Percentiles rank a stretch among this genome's conserved stretches.
phyloP scores from a whole-genome alignment of 129 eudicot genomes.

The Heracleum sosnowskyi region DNA sequence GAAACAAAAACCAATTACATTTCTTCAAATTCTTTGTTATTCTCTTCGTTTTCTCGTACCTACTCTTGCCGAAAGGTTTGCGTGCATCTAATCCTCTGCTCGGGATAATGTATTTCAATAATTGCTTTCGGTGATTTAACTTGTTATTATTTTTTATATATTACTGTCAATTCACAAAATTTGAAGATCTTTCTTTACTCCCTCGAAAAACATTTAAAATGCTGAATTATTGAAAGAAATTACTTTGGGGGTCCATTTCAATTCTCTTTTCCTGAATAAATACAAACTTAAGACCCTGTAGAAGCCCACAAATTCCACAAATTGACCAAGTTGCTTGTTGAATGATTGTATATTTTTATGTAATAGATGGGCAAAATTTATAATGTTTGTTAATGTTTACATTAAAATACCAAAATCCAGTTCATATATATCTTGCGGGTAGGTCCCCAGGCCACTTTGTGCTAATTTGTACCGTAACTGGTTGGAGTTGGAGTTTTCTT shows the following conservation, averaged over 20 bases:
- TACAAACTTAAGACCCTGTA: not conserved
- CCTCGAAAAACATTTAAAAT: not conserved
- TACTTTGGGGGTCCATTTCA: not conserved
- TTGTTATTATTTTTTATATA: not conserved
- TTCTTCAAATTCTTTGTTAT: too few relatives aligned
- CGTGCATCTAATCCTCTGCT: not conserved
- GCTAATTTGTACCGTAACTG: not conserved
- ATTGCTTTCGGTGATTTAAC: too few relatives aligned
- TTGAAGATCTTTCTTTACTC: not conserved
- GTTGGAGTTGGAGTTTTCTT: not conserved
- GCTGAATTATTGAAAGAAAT: not conserved
- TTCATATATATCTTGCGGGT: not conserved
- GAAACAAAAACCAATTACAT: not conserved
- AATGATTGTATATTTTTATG: not conserved
- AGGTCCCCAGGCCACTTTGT: not conserved
- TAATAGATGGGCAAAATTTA: not conserved
- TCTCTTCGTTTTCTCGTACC: not conserved
- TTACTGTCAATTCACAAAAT: not conserved
- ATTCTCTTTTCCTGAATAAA: not conserved
- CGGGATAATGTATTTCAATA: not conserved
- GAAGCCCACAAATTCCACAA: slow-evolving; percentile 4
- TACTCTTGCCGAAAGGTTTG: not conserved
- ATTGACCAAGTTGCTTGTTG: not conserved
- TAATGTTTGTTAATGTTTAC: not conserved
- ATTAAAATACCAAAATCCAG: not conserved